Conservation (phyloP, 2,329 filamentous ascomycete genomes). For the Metarhizium anisopliae region DNA sequence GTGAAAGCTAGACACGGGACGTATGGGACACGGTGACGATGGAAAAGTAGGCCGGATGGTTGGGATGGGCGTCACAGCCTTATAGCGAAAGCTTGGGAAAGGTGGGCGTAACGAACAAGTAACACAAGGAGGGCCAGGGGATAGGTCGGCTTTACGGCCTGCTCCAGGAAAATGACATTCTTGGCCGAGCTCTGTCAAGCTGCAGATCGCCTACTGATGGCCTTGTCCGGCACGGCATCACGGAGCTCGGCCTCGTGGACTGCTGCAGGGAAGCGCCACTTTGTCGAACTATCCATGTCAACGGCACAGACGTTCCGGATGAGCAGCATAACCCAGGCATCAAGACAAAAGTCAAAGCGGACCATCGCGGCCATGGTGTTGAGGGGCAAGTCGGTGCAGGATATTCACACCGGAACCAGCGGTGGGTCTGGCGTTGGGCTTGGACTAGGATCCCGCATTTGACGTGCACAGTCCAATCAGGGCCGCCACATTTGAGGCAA, state of each 20-base stretch:
- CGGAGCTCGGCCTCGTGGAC: neutral
- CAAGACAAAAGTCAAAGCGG: neutral
- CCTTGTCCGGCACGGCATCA: neutral
- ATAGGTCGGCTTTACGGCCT: neutral
- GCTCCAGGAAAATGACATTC: neutral
- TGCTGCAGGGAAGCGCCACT: neutral
- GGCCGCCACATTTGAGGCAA: neutral
- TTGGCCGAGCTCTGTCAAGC: neutral
- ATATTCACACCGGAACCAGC: neutral
- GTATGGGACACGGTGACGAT: too few relatives aligned
- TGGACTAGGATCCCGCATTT: neutral
- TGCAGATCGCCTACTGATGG: neutral
- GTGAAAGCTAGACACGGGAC: too few relatives aligned
- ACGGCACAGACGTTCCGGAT: neutral
- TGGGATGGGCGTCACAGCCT: neutral
- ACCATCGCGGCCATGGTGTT: neutral
- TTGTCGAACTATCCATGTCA: neutral
- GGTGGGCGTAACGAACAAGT: neutral
- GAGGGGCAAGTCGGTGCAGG: neutral
- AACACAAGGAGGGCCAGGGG: neutral
- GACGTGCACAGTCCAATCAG: slow-evolving; percentile 9
- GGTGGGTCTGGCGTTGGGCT: neutral
- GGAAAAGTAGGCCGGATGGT: neutral
- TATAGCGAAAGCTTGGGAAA: slow-evolving; percentile 1
- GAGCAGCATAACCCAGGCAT: neutral